Percentiles rank a stretch among this genome's conserved stretches.
Evolutionary conservation across 2,329 filamentous ascomycete species (phyloP).

Genomic region (Lizonia empirigonia): DNA sequence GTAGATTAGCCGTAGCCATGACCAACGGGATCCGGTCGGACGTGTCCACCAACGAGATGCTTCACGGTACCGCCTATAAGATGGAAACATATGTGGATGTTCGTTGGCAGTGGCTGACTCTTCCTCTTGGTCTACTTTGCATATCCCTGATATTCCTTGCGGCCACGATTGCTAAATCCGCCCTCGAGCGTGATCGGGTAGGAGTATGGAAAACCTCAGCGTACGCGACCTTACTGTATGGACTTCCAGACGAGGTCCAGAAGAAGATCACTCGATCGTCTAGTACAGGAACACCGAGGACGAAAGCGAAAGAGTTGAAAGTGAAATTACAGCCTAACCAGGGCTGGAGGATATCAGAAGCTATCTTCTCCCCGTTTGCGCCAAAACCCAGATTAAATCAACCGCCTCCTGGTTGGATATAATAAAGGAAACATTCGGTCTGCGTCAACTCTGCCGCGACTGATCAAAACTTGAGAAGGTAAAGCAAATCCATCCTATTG

Average conservation of each 20-base stretch:
- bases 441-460: too few relatives aligned
- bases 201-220: conserved; percentile 42
- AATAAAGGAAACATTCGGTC: too few relatives aligned
- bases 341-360: conserved; percentile 33
- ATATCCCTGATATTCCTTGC: conserved; percentile 32
- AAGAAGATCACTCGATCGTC: conserved; percentile 13
- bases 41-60: neutral
- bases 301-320: conserved; percentile 33
- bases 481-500: too few relatives aligned
- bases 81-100: conserved; percentile 25
- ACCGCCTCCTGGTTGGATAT: conserved; percentile 38
- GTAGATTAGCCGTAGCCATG: conserved; percentile 24
- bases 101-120: conserved; percentile 34
- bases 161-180: conserved; percentile 29
- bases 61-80: conserved; percentile 18
- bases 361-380: neutral
- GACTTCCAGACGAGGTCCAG: conserved; percentile 30
- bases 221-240: conserved; percentile 32
- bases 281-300: conserved; percentile 22
- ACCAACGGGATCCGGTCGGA: conserved; percentile 29
- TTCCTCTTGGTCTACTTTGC: conserved; percentile 31
- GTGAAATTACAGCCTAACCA: conserved; percentile 23
- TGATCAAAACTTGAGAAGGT: too few relatives aligned
- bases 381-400: conserved; percentile 12
- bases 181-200: conserved; percentile 7